phyloP scores from a whole-genome alignment of 495 filamentous ascomycete species.

The Chlorociboria aeruginascens region DNA sequence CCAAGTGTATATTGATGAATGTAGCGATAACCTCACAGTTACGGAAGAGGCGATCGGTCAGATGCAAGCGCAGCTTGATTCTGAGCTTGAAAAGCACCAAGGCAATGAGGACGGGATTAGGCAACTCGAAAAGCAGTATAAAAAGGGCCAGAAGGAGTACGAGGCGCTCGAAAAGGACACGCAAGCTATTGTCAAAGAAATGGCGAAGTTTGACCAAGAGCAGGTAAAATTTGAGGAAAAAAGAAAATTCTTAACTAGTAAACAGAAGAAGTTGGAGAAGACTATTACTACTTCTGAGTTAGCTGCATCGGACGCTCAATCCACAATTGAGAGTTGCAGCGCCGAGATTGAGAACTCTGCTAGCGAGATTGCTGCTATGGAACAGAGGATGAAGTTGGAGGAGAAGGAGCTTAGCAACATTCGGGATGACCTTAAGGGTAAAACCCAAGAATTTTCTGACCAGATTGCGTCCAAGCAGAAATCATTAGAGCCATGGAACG shows the following conservation, averaged over 20 bases:
- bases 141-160: conserved; percentile 65
- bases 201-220: conserved; percentile 88
- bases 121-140: conserved; percentile 73
- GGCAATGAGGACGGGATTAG: conserved; percentile 90
- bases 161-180: conserved; percentile 72
- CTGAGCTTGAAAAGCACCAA: conserved; percentile 81
- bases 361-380: conserved; percentile 57
- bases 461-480: conserved; percentile 88
- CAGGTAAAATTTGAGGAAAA: conserved; percentile 96
- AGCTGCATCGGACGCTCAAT: conserved; percentile 60
- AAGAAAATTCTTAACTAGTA: conserved; percentile 77
- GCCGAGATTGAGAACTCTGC: conserved; percentile 67
- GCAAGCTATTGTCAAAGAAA: conserved; percentile 73
- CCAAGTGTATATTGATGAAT: conserved; percentile 80
- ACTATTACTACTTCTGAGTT: conserved; percentile 51
- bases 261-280: conserved; percentile 93
- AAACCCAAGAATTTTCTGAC: conserved; percentile 88
- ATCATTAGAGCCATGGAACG: conserved; percentile 90
- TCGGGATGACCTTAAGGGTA: conserved; percentile 78
- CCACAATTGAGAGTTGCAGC: conserved; percentile 62
- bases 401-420: conserved; percentile 72
- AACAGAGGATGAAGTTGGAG: conserved; percentile 60
- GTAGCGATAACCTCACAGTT: conserved; percentile 75
- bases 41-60: conserved; percentile 83
- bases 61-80: conserved; percentile 78